Percentiles rank a stretch among this genome's conserved stretches.
Conservation (phyloP, 805 yeast species). For the Candida odintsovae region DNA sequence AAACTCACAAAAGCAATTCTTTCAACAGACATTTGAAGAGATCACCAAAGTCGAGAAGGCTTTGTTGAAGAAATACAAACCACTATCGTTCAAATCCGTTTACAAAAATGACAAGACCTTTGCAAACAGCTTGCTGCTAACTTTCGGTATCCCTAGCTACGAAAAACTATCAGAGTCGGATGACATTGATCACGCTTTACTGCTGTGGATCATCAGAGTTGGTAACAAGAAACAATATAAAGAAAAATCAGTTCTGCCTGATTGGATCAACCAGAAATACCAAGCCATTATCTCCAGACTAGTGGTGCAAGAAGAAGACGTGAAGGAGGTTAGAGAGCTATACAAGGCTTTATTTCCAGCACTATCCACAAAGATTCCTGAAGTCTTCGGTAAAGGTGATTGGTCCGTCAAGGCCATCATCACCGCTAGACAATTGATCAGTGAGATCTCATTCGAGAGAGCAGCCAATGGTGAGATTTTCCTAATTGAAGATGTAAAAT, state of each 20-base stretch:
- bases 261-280: conserved; percentile 42
- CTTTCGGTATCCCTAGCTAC: conserved; percentile 51
- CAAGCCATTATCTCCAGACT: conserved; percentile 30
- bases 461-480: conserved; percentile 2
- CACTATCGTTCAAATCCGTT: conserved; percentile 50
- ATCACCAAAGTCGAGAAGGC: conserved; percentile 41
- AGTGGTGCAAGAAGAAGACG: conserved; percentile 45
- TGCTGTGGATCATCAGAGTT: conserved; percentile 59
- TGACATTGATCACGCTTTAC: conserved; percentile 51
- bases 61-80: conserved; percentile 37
- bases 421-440: conserved; percentile 45
- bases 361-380: conserved; percentile 45
- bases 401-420: conserved; percentile 37
- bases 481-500: conserved; percentile 1
- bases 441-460: conserved; percentile 39
- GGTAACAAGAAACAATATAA: conserved; percentile 36
- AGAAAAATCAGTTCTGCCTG: conserved; percentile 33
- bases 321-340: conserved; percentile 45
- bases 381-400: conserved; percentile 45
- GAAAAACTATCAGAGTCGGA: conserved; percentile 42
- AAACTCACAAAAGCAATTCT: conserved; percentile 42
- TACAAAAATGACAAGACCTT: conserved; percentile 49
- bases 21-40: conserved; percentile 38
- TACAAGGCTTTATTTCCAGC: conserved; percentile 50
- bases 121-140: conserved; percentile 46